Evolutionary conservation across 2,329 filamentous ascomycete species (phyloP), one percentile per base, ranked within the genome.

Genomic region (Fusarium kyushuense): DNA sequence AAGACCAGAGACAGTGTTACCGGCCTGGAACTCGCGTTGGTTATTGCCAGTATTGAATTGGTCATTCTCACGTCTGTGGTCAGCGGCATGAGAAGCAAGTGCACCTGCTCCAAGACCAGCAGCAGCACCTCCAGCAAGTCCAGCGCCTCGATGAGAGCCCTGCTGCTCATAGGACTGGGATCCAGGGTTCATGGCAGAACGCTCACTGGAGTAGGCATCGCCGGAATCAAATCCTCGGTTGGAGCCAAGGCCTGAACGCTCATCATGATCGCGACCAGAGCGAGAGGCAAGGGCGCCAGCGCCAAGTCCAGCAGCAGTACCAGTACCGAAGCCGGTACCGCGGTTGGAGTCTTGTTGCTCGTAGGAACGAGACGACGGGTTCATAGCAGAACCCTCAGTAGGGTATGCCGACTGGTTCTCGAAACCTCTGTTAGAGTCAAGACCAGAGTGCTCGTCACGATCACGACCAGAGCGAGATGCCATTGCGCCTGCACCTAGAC

Each of bases 91-190:
- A 2, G 58, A 70, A 2, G 57, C 62, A 2, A 70, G 42, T 2
- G 53, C 62, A 2, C 53, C 67, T 7, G 55, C 68, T 0, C 69
- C 62, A 3, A 71, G 27, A 7, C 68, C 69, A 0, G 62, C 58
- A 8, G 57, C 67, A 13, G 64, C 30, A 10, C 58, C 65, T 1
- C 55, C 19, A 5, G 51, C 56, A 1, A 63, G 32, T 6, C 43
- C 52, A 21, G 29, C 23, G 3, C 53, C 46, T 17, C n/a, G 38
- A 12, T 42, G 29, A 10, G 36, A 35, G n/a, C 36, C 36, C 4
- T 13, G 21, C 12, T 54, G 38, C 30, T 47, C 40, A 16, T 38
- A 38, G 5, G 23, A 13, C 14, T 47, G 52, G 3, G 52, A 53
- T 1, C 27, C 12, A 8, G 40, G 52, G 51, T 54, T 33, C 17